phyloP scores from a whole-genome alignment of 148 eudicot genomes.

The Rhododendron vialii region DNA sequence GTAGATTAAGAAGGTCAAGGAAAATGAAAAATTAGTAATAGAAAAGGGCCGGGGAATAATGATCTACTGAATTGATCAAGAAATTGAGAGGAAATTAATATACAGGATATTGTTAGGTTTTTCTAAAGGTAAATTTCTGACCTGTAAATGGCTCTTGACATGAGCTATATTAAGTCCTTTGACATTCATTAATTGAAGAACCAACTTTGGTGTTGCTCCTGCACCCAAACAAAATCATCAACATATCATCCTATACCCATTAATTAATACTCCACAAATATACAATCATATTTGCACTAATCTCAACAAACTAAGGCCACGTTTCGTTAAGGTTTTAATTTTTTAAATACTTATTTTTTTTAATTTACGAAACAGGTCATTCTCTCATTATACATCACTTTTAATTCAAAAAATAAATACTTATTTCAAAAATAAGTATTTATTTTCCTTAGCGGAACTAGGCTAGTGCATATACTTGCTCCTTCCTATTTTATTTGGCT shows the following conservation, averaged over 20 bases:
- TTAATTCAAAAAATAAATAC: too few species aligned
- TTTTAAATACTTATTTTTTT: too few species aligned
- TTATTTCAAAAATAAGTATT: too few species aligned
- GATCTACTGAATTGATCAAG: background rate
- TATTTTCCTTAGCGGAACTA: too few species aligned
- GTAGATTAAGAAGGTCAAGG: background rate
- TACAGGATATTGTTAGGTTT: background rate
- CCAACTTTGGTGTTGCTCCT: constrained; percentile 91
- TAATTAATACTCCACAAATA: background rate
- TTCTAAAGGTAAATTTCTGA: constrained; percentile 4
- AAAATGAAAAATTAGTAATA: background rate
- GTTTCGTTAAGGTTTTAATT: too few species aligned
- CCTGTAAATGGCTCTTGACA: constrained; percentile 96
- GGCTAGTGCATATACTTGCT: background rate
- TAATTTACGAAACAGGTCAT: too few species aligned
- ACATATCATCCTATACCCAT: background rate
- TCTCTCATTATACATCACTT: too few species aligned
- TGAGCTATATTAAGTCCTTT: constrained; percentile 84
- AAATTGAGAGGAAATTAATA: background rate
- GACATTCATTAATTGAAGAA: constrained; percentile 78
- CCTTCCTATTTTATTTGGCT: background rate
- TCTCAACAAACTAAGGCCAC: background rate
- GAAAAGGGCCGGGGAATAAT: background rate
- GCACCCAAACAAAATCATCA: constrained; percentile 15
- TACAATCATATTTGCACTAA: background rate